phyloP scores from a whole-genome alignment of 1,139 yeast species.

The Citeromyces hawaiiensis region DNA sequence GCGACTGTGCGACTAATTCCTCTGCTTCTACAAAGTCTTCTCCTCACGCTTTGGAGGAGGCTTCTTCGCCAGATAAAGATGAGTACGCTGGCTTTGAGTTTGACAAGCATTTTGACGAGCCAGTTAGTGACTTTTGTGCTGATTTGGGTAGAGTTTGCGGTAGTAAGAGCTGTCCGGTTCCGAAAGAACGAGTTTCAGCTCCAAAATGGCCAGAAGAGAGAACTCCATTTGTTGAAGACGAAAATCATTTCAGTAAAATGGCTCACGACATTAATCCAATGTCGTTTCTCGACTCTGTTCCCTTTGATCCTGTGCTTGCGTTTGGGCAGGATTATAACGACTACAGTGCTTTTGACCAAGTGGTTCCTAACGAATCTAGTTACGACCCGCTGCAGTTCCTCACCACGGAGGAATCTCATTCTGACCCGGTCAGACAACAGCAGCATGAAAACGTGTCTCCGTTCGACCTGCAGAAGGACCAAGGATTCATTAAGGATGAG shows the following conservation, averaged over 20 bases:
- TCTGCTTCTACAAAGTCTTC: constrained; percentile 5
- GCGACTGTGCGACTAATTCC: constrained; percentile 3
- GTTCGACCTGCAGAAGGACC: constrained; percentile 11
- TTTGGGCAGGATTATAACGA: constrained; percentile 5
- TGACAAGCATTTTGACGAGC: constrained; percentile 25
- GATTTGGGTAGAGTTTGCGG: constrained; percentile 78
- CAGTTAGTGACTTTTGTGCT: constrained; percentile 52
- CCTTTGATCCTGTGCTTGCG: constrained; percentile 29
- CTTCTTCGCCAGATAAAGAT: constrained; percentile 5
- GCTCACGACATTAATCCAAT: constrained; percentile 21
- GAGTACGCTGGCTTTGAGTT: constrained; percentile 1
- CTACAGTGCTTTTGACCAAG: constrained; percentile 3
- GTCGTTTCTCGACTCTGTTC: constrained; percentile 27
- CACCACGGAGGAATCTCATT: constrained; percentile 53
- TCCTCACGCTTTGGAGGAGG: constrained; percentile 5
- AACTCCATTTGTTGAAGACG: not conserved
- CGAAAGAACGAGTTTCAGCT: constrained; percentile 21
- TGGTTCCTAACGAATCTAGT: constrained; percentile 2
- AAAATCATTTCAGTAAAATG: not conserved
- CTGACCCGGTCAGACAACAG: constrained; percentile 42
- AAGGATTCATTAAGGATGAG: constrained; percentile 14
- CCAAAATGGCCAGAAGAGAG: not conserved
- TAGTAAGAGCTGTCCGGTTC: constrained; percentile 55
- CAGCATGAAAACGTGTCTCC: constrained; percentile 5
- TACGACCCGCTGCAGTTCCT: constrained; percentile 22